Evolutionary conservation across 768 basidiomycete species (phyloP).

Genomic region (Exidia glandulosa): DNA sequence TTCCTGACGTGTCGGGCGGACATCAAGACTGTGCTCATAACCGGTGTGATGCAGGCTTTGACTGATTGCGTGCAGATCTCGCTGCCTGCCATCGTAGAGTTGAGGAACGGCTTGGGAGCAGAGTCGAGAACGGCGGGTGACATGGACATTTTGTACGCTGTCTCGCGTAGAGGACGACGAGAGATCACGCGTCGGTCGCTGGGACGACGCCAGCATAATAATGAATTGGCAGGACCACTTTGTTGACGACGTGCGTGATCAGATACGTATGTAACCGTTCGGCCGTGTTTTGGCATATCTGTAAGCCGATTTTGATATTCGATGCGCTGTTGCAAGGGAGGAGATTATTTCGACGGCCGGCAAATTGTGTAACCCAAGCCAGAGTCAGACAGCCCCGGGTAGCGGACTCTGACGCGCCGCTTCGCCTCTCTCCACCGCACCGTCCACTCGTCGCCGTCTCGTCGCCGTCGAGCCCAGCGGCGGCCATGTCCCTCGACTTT

Average conservation of each 20-base stretch:
- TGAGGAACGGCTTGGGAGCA: too few species aligned
- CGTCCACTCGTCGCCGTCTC: too few species aligned
- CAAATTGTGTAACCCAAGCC: background rate
- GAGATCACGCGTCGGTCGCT: too few species aligned
- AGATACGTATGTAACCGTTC: too few species aligned
- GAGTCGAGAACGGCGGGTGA: too few species aligned
- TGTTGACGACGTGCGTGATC: background rate
- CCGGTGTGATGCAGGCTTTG: background rate
- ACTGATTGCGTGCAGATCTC: background rate
- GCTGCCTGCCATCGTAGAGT: too few species aligned
- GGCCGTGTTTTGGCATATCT: too few species aligned
- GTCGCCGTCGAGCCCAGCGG: background rate
- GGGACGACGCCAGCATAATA: too few species aligned
- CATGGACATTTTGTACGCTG: too few species aligned
- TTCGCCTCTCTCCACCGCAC: background rate
- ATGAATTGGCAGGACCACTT: too few species aligned
- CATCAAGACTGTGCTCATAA: background rate
- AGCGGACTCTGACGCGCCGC: background rate
- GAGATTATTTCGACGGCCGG: background rate
- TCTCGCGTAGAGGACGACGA: too few species aligned
- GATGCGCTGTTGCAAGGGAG: background rate
- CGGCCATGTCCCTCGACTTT: background rate
- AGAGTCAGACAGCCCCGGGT: background rate
- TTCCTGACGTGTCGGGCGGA: background rate
- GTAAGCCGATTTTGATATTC: background rate